phyloP scores from a whole-genome alignment of 116 monocot genomes.

The Phalaenopsis hybrid region DNA sequence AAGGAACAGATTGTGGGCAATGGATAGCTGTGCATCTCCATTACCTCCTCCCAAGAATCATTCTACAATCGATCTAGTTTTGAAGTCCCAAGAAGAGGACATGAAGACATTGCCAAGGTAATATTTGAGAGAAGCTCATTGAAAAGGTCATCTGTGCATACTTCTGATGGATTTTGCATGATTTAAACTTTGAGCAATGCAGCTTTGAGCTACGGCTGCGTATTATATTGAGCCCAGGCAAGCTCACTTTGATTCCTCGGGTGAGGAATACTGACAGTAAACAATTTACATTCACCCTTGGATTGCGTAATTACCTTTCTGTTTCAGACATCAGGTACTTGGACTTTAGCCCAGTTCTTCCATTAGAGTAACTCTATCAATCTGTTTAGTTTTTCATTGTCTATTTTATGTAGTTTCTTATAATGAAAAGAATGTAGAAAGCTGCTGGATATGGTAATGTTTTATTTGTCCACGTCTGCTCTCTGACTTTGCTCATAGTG shows the following conservation, averaged over 20 bases:
- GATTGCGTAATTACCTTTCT: constrained; percentile 47
- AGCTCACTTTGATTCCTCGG: constrained; percentile 51
- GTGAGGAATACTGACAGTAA: constrained; percentile 61
- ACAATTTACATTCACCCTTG: constrained; percentile 51
- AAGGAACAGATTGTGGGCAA: constrained; percentile 52
- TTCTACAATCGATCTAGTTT: constrained; percentile 52
- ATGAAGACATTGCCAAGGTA: constrained; percentile 69
- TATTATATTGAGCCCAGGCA: constrained; percentile 45
- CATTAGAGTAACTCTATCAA: background rate
- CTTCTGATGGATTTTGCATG: background rate
- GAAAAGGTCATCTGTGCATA: background rate
- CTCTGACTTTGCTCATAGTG: background rate
- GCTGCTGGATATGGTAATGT: background rate
- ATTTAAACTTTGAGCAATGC: constrained; percentile 16
- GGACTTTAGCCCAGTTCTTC: background rate
- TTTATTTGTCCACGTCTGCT: background rate
- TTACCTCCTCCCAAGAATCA: constrained; percentile 33
- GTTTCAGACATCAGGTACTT: constrained; percentile 75
- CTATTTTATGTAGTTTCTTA: constrained; percentile 3
- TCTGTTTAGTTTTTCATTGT: background rate
- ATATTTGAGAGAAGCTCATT: background rate
- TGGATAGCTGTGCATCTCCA: constrained; percentile 45
- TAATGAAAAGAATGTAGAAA: background rate
- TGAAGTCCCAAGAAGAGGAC: constrained; percentile 56
- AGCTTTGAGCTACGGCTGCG: constrained; percentile 73